Conservation (phyloP, 805 yeast species). For the Nakazawaea siamensis region DNA sequence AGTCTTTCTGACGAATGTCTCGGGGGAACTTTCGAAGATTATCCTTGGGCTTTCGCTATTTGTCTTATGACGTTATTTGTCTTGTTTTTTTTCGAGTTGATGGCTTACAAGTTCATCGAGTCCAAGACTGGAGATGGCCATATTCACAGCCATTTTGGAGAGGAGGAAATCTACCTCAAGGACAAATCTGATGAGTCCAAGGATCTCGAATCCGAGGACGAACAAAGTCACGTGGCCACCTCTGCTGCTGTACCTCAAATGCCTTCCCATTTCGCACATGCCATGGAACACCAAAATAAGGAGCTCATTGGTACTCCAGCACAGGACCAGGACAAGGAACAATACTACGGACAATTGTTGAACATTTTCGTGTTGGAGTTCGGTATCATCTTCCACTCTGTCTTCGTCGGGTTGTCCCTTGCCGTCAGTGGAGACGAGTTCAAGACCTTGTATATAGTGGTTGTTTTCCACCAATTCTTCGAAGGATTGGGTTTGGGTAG, state of each 20-base stretch:
- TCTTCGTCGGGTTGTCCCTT: slow-evolving; percentile 62
- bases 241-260: slow-evolving; percentile 21
- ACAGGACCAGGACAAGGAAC: slow-evolving; percentile 30
- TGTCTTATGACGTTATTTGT: slow-evolving; percentile 30
- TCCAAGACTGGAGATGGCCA: slow-evolving; percentile 22
- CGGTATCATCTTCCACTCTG: slow-evolving; percentile 69
- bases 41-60: slow-evolving; percentile 38
- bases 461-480: slow-evolving; percentile 69
- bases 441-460: slow-evolving; percentile 51
- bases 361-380: slow-evolving; percentile 57
- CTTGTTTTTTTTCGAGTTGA: slow-evolving; percentile 31
- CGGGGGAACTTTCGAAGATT: slow-evolving; percentile 40
- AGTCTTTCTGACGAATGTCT: slow-evolving; percentile 43
- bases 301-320: slow-evolving; percentile 33
- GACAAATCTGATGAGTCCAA: no score
- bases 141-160: slow-evolving; percentile 51
- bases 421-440: slow-evolving; percentile 62
- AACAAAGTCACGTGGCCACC: slow-evolving; percentile 3
- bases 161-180: slow-evolving; percentile 24
- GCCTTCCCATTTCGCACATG: slow-evolving; percentile 31
- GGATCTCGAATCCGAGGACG: slow-evolving; percentile 6
- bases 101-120: slow-evolving; percentile 30
- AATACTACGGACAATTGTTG: slow-evolving; percentile 37
- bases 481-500: slow-evolving; percentile 79
- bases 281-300: slow-evolving; percentile 32